Percentiles rank a stretch among this genome's conserved stretches.
phyloP scores from a whole-genome alignment of 2,329 filamentous ascomycete genomes.

The Cladosporium sp. region DNA sequence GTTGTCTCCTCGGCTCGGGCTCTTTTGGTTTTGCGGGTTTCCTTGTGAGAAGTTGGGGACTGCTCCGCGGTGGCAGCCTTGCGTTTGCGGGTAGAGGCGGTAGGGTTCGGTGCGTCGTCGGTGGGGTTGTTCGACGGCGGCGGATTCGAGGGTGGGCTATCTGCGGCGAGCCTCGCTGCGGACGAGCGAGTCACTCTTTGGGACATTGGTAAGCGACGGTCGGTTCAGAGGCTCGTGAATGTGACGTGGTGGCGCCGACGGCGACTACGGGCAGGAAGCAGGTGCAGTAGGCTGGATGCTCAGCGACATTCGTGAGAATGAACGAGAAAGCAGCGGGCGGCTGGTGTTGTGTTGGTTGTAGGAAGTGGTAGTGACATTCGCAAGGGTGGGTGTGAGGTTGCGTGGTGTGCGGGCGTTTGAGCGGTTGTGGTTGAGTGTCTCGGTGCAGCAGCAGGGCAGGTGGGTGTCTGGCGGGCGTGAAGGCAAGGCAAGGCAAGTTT shows the following conservation, averaged over 20 bases:
- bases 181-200: constrained; percentile 86
- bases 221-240: constrained; percentile 4
- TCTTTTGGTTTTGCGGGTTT: constrained; percentile 51
- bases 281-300: constrained; percentile 9
- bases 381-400: not conserved
- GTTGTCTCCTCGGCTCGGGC: constrained; percentile 40
- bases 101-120: constrained; percentile 26
- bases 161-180: constrained; percentile 78
- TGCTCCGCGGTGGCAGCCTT: constrained; percentile 55
- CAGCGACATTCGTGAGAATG: constrained; percentile 33
- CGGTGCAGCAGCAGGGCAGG: not conserved
- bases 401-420: not conserved
- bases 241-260: constrained; percentile 5
- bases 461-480: not conserved
- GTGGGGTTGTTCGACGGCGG: constrained; percentile 12
- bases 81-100: constrained; percentile 57
- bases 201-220: constrained; percentile 65
- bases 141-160: constrained; percentile 32
- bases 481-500: not conserved
- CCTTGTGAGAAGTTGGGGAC: constrained; percentile 43
- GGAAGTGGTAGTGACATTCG: not conserved
- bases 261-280: not conserved
- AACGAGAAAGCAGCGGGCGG: constrained; percentile 75
- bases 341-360: not conserved
- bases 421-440: not conserved